phyloP scores from a whole-genome alignment of 140 eudicot species.

The Senecio squalidus region DNA sequence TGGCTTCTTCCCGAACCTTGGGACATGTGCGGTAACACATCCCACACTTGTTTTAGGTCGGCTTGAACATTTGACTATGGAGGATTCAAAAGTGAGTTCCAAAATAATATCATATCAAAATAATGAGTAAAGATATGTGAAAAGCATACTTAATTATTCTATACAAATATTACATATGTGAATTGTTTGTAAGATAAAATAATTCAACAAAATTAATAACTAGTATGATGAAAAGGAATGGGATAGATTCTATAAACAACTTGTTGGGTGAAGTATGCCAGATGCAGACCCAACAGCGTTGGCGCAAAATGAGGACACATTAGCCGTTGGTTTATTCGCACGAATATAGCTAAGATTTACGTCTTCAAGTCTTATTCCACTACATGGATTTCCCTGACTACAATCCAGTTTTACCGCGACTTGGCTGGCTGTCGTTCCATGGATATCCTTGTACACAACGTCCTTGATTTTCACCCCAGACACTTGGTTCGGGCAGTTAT shows the following conservation, averaged over 20 bases:
- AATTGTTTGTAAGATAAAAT: no score
- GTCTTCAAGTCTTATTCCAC: conserved; percentile 21
- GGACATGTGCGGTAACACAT: no score
- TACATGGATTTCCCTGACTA: conserved; percentile 26
- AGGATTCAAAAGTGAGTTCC: no score
- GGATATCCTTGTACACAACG: conserved; percentile 19
- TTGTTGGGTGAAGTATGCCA: conserved; percentile 13
- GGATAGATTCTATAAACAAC: conserved; percentile 27
- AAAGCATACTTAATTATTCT: no score
- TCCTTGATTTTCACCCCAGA: conserved; percentile 27
- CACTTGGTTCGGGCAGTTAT: conserved; percentile 20
- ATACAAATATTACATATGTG: no score
- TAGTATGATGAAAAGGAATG: no score
- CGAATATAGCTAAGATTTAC: conserved; percentile 17
- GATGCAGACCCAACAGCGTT: conserved; percentile 21
- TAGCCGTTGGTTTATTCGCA: neutral
- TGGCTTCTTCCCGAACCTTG: no score
- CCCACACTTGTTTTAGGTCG: no score
- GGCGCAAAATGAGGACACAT: conserved; percentile 4
- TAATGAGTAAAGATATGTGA: no score
- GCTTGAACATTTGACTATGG: no score
- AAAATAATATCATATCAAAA: no score
- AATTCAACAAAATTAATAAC: no score
- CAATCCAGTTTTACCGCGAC: conserved; percentile 28
- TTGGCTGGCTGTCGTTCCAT: conserved; percentile 28